Evolutionary conservation across 1,139 yeast genomes (phyloP).

Genomic region (Suhomyces yuchorum): DNA sequence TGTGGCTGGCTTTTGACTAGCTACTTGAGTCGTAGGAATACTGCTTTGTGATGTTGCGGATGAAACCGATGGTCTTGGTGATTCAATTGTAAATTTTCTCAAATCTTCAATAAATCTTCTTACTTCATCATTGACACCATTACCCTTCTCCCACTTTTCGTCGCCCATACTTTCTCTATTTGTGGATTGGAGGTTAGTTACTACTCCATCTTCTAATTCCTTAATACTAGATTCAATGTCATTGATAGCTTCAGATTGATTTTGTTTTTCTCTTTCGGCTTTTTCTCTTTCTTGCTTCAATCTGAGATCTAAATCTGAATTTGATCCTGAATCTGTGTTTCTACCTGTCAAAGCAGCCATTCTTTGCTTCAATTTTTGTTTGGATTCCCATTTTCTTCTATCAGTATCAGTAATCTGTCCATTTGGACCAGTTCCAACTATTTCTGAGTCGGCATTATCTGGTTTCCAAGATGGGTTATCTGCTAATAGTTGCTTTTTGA

Average conservation of each 20-base stretch:
- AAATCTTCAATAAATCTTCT: constrained; percentile 62
- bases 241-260: constrained; percentile 58
- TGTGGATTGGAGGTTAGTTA: constrained; percentile 44
- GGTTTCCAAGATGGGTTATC: constrained; percentile 63
- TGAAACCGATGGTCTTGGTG: constrained; percentile 5
- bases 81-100: constrained; percentile 25
- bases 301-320: constrained; percentile 54
- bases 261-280: constrained; percentile 57
- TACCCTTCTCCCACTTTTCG: constrained; percentile 83
- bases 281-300: constrained; percentile 57
- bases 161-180: constrained; percentile 55
- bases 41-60: constrained; percentile 13
- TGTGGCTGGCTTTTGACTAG: background rate
- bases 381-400: constrained; percentile 73
- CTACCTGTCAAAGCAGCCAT: constrained; percentile 93
- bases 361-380: constrained; percentile 74
- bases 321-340: constrained; percentile 42
- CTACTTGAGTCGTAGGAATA: background rate
- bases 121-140: constrained; percentile 69
- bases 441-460: constrained; percentile 49
- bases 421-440: constrained; percentile 81
- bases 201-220: constrained; percentile 67
- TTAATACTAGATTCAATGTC: constrained; percentile 78
- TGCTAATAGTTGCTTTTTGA: constrained; percentile 53
- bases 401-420: constrained; percentile 85